Conservation (phyloP, 179 eudicot species). For the Corrigiola litoralis region DNA sequence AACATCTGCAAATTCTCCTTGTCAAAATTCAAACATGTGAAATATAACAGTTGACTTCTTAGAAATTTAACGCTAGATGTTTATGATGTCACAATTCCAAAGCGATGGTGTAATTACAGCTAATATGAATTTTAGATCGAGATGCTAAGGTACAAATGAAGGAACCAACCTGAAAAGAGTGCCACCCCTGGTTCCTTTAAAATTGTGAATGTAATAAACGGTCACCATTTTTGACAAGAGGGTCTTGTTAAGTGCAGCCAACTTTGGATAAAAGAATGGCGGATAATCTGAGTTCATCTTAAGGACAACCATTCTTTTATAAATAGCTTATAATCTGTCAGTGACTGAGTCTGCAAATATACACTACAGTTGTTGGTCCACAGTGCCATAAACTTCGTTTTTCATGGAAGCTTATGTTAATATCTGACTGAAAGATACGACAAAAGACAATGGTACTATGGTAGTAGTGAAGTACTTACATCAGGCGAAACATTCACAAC, state of each 20-base stretch:
- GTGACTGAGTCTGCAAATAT: background rate
- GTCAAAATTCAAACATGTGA: background rate
- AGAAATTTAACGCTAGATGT: too few relatives aligned
- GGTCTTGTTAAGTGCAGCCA: conserved; percentile 69
- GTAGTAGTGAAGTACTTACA: background rate
- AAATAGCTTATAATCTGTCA: background rate
- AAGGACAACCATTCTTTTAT: conserved; percentile 30
- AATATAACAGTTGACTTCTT: background rate
- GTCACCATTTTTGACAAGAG: conserved; percentile 90
- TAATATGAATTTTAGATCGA: too few relatives aligned
- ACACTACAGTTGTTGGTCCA: too few relatives aligned
- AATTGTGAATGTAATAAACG: conserved; percentile 92
- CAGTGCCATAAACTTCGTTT: too few relatives aligned
- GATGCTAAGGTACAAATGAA: too few relatives aligned
- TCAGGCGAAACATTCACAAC: background rate
- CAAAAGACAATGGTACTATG: too few relatives aligned
- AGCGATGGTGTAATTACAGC: background rate
- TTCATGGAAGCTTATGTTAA: too few relatives aligned
- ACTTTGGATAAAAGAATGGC: conserved; percentile 87
- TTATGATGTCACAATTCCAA: too few relatives aligned
- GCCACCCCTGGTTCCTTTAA: conserved; percentile 84
- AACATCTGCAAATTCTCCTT: conserved; percentile 41
- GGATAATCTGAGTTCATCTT: conserved; percentile 64
- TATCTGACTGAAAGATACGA: too few relatives aligned
- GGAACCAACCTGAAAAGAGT: conserved; percentile 75